phyloP scores from a whole-genome alignment of 2,329 filamentous ascomycete species.

The Aureobasidium namibiae region DNA sequence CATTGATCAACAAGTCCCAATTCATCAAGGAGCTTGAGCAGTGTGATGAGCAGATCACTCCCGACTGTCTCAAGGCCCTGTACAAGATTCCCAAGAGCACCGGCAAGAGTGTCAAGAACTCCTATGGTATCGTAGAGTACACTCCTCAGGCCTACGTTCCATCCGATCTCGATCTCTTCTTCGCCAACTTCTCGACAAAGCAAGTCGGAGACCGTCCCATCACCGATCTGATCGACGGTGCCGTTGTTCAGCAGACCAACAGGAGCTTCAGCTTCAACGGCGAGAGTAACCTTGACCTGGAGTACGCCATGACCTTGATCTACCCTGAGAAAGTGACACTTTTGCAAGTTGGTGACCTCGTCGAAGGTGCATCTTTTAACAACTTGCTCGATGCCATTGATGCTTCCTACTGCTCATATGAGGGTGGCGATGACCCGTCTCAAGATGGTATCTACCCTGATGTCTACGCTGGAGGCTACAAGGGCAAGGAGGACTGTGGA shows the following conservation, averaged over 20 bases:
- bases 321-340: conserved; percentile 45
- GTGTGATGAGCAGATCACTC: conserved; percentile 50
- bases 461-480: conserved; percentile 26
- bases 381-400: conserved; percentile 40
- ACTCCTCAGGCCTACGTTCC: conserved; percentile 43
- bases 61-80: conserved; percentile 39
- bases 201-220: conserved; percentile 26
- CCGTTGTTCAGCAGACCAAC: conserved; percentile 33
- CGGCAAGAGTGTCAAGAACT: conserved; percentile 39
- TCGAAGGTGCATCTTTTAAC: conserved; percentile 28
- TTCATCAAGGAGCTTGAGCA: conserved; percentile 26
- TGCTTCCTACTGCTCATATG: conserved; percentile 35
- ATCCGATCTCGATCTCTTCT: conserved; percentile 28
- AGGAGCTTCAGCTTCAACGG: conserved; percentile 30
- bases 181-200: conserved; percentile 26
- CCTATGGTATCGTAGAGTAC: conserved; percentile 46
- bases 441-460: conserved; percentile 33
- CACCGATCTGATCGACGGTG: conserved; percentile 25
- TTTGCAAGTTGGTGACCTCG: conserved; percentile 38
- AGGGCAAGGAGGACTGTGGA: conserved; percentile 39
- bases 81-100: conserved; percentile 28
- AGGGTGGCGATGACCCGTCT: conserved; percentile 32
- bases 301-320: conserved; percentile 47
- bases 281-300: conserved; percentile 48
- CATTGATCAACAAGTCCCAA: conserved; percentile 17